phyloP scores from a whole-genome alignment of 306 rosid species.

The Urtica urens region DNA sequence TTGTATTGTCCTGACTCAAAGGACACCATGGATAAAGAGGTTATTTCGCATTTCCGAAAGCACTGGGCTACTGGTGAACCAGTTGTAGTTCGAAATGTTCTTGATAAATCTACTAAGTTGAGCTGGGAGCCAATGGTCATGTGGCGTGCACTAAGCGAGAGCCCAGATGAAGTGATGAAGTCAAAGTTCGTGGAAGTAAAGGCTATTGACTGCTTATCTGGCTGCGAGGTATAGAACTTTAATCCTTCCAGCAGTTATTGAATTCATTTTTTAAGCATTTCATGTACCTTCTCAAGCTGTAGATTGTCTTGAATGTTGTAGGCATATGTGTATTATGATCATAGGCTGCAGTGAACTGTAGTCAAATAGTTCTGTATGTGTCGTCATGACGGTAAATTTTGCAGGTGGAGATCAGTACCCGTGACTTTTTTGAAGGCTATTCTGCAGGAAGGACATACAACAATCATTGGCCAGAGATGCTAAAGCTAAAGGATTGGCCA shows the following conservation, averaged over 20 bases:
- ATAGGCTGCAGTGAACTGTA: background rate
- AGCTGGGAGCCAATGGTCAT: slow-evolving; percentile 96
- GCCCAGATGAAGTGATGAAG: slow-evolving; percentile 28
- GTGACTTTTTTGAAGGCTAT: slow-evolving; percentile 63
- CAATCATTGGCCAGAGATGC: slow-evolving; percentile 88
- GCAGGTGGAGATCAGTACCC: slow-evolving; percentile 67
- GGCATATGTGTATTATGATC: background rate
- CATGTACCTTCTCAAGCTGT: background rate
- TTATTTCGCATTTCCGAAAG: slow-evolving; percentile 36
- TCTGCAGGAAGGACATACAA: slow-evolving; percentile 53
- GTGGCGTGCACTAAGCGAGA: slow-evolving; percentile 75
- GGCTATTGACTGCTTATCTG: slow-evolving; percentile 80
- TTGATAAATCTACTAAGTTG: slow-evolving; percentile 52
- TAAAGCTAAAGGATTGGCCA: slow-evolving; percentile 90
- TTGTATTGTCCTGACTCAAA: slow-evolving; percentile 40
- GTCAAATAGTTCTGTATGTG: slow-evolving; percentile 6
- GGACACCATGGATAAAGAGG: slow-evolving; percentile 22
- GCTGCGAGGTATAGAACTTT: slow-evolving; percentile 57
- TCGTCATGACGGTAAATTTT: slow-evolving; percentile 7
- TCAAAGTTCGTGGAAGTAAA: slow-evolving; percentile 56
- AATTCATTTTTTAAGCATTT: background rate
- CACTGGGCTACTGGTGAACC: slow-evolving; percentile 73
- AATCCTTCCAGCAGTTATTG: slow-evolving; percentile 8
- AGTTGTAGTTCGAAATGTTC: slow-evolving; percentile 56
- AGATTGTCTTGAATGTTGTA: background rate